phyloP scores from a whole-genome alignment of 2,329 filamentous ascomycete species.

The Colletotrichum godetiae region DNA sequence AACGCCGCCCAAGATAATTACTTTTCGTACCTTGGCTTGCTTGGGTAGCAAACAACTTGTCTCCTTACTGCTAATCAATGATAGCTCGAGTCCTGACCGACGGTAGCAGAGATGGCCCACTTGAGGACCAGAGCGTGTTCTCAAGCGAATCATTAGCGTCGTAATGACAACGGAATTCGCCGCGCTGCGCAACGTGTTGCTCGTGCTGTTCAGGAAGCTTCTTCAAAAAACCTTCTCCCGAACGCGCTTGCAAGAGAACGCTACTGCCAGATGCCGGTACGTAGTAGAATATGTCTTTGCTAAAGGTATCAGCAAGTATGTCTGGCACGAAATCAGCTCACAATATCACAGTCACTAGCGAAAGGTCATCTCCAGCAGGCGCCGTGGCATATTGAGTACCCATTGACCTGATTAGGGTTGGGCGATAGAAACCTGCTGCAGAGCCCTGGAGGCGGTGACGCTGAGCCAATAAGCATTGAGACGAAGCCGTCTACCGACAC shows the following conservation, averaged over 20 bases:
- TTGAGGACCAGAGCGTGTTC: conserved; percentile 13
- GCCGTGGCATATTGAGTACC: not conserved
- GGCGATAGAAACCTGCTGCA: not conserved
- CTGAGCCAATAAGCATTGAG: not conserved
- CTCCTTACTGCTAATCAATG: too few species aligned
- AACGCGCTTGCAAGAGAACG: too few species aligned
- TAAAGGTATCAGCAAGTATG: not conserved
- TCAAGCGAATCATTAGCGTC: conserved; percentile 18
- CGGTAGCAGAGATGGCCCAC: conserved; percentile 5
- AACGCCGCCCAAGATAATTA: not conserved
- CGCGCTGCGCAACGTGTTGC: not conserved
- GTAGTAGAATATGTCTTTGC: too few species aligned
- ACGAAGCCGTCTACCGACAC: not conserved
- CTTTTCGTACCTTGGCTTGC: not conserved
- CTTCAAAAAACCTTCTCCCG: not conserved
- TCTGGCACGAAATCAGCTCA: not conserved
- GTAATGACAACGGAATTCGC: conserved; percentile 15
- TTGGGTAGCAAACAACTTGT: conserved; percentile 6
- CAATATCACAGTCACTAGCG: not conserved
- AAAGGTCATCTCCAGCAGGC: not conserved
- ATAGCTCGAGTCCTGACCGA: conserved; percentile 2
- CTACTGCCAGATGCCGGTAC: too few species aligned
- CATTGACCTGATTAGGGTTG: not conserved
- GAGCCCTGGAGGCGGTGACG: not conserved
- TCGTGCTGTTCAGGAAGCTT: not conserved